phyloP scores from a whole-genome alignment of 2,329 filamentous ascomycete genomes.

The Scortechinia acanthostroma region DNA sequence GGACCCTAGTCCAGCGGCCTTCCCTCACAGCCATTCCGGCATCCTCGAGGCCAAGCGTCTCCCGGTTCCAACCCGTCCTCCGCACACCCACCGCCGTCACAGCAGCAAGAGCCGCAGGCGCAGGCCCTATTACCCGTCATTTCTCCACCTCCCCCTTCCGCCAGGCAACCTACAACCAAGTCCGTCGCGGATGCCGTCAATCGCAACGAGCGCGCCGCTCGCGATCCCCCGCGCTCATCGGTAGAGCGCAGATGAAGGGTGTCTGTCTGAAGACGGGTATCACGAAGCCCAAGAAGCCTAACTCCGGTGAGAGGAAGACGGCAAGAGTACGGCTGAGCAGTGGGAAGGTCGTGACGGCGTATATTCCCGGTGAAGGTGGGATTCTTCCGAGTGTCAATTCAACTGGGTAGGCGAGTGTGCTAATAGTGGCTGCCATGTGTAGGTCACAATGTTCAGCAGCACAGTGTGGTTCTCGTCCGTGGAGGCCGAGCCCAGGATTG shows the following conservation, averaged over 20 bases:
- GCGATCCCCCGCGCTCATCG: slow-evolving; percentile 75
- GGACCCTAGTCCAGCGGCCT: not conserved
- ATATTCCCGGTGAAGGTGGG: slow-evolving; percentile 91
- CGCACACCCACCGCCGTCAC: not conserved
- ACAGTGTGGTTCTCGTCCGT: slow-evolving; percentile 92
- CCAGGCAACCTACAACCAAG: slow-evolving; percentile 66
- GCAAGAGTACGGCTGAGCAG: slow-evolving; percentile 83
- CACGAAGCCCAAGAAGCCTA: slow-evolving; percentile 95
- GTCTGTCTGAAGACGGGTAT: slow-evolving; percentile 92
- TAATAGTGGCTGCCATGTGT: too few relatives aligned
- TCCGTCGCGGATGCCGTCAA: slow-evolving; percentile 70
- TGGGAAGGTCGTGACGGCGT: slow-evolving; percentile 81
- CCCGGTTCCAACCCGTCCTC: slow-evolving; percentile 1
- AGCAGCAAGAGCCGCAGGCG: not conserved
- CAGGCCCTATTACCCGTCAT: slow-evolving; percentile 15
- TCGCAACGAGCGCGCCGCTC: slow-evolving; percentile 76
- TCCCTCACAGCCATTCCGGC: not conserved
- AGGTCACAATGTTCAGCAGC: slow-evolving; percentile 98
- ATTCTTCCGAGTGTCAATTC: too few relatives aligned
- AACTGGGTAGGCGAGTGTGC: too few relatives aligned
- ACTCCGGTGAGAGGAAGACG: slow-evolving; percentile 93
- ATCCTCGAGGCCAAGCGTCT: not conserved
- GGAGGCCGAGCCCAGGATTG: slow-evolving; percentile 93
- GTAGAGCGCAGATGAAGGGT: slow-evolving; percentile 81
- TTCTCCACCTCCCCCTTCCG: slow-evolving; percentile 51